phyloP scores from a whole-genome alignment of 768 basidiomycete species.

The Tylopilus balloui region DNA sequence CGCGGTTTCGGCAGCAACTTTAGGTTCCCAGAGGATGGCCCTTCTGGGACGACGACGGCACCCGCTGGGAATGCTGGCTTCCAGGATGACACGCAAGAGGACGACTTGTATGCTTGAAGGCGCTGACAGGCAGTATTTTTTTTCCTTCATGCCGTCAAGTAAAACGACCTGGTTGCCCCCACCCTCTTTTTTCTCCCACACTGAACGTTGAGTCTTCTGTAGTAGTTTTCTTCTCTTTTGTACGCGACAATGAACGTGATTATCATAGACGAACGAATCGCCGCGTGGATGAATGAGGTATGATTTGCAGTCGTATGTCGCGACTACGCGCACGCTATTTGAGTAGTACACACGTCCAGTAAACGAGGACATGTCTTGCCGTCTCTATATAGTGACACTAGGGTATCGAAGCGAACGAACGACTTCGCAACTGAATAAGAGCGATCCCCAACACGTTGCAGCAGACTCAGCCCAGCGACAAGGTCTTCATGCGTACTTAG shows the following conservation, averaged over 20 bases:
- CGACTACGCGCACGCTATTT: no score
- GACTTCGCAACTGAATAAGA: no score
- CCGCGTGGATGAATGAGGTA: neutral
- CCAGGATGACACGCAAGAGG: conserved; percentile 81
- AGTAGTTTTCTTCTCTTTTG: neutral
- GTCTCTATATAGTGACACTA: no score
- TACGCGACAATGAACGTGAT: neutral
- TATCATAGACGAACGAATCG: neutral
- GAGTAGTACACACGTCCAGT: no score
- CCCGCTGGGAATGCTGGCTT: conserved; percentile 71
- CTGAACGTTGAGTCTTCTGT: neutral
- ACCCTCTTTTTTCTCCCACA: neutral
- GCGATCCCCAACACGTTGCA: no score
- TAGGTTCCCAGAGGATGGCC: conserved; percentile 88
- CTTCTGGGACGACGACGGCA: conserved; percentile 34
- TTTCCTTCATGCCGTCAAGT: neutral
- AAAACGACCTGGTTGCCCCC: neutral
- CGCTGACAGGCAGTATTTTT: neutral
- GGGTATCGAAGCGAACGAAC: no score
- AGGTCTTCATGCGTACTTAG: no score
- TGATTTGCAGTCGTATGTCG: neutral
- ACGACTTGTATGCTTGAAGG: conserved; percentile 80
- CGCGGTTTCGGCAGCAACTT: conserved; percentile 92
- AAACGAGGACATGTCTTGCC: no score
- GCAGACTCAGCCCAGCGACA: no score